Evolutionary conservation across 768 basidiomycete species (phyloP).

Genomic region (Zangia roseola): DNA sequence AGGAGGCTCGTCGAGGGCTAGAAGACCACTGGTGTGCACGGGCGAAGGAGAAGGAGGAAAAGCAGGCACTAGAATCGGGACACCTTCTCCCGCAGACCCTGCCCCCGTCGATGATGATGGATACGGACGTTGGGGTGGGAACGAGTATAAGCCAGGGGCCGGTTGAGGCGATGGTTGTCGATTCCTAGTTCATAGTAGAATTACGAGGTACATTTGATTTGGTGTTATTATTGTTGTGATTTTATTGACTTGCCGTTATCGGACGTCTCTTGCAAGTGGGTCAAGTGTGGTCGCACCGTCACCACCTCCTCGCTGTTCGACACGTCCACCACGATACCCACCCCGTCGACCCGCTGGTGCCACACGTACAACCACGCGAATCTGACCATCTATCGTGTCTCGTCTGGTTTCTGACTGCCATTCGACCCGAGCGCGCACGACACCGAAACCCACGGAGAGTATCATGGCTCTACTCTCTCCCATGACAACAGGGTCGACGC

Average conservation of each 20-base stretch:
- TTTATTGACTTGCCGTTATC: constrained; percentile 21
- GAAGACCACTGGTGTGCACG: constrained; percentile 38
- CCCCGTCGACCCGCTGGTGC: neutral
- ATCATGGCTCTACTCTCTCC: constrained; percentile 27
- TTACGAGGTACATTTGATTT: neutral
- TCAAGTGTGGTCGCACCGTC: constrained; percentile 3
- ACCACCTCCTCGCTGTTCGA: constrained; percentile 13
- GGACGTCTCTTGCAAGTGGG: neutral
- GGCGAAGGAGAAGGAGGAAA: constrained; percentile 29
- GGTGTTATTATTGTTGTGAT: constrained; percentile 17
- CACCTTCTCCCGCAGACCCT: constrained; percentile 13
- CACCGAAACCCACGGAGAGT: constrained; percentile 2
- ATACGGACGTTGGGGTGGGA: neutral
- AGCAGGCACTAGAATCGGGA: constrained; percentile 11
- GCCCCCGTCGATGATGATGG: neutral
- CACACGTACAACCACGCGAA: constrained; percentile 1
- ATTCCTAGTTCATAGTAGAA: constrained; percentile 8
- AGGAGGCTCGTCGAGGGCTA: constrained; percentile 43
- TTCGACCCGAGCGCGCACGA: constrained; percentile 32
- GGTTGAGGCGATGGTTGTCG: constrained; percentile 19
- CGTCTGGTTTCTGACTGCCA: constrained; percentile 39
- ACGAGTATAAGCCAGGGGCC: neutral
- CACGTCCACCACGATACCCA: constrained; percentile 15
- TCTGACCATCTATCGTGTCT: constrained; percentile 52
- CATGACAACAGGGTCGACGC: constrained; percentile 28